Evolutionary conservation across 2,329 filamentous ascomycete genomes (phyloP), one percentile per base, ranked within the genome.

Genomic region (Rachicladosporium sp.): DNA sequence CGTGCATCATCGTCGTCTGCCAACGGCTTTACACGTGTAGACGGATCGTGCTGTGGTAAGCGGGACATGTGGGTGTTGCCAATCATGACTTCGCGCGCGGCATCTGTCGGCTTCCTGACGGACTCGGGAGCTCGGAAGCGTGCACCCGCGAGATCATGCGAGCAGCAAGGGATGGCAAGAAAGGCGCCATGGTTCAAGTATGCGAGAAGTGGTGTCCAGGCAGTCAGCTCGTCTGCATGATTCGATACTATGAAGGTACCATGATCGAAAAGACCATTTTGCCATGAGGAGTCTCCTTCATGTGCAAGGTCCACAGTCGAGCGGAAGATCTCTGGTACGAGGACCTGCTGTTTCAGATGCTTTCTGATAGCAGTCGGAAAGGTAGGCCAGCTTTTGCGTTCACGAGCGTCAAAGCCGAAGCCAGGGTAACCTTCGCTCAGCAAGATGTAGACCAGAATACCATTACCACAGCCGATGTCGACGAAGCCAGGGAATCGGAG

Each of bases 391-490:
- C 86, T 89, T 55, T 85, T 93, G 39, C 91, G 75, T 31, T 65
- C 64, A n/a, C 88, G 72, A 0, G 88, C 91, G 59, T 98, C 91
- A 53, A 96, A 94, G 0, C 91, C 91, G 76, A 81, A 93, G 13
- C 91, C 91, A 0, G 57, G 50, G 59, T 86, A 96, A 8, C 87
- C 87, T 62, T 96, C 88, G 43, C 72, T 65, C 10, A 78, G 70
- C 4, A 98, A 72, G 30, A 98, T 74, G 55, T 93, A 76, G 6
- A 93, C 84, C 1, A 98, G 72, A 3, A 98, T 68, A 1, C 91
- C 91, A 54, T 96, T 98, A 2, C 91, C 91, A 56, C 91, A 96
- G 4, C 89, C 91, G 34, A 98, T 86, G 54, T 98, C 91, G 12
- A 95, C 83, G 53, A 96, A 98, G 1, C 89, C 88, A 0, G 86